Base-by-base conservation (phyloP, 805 yeast genomes). In the Candida chauliodis region DNA sequence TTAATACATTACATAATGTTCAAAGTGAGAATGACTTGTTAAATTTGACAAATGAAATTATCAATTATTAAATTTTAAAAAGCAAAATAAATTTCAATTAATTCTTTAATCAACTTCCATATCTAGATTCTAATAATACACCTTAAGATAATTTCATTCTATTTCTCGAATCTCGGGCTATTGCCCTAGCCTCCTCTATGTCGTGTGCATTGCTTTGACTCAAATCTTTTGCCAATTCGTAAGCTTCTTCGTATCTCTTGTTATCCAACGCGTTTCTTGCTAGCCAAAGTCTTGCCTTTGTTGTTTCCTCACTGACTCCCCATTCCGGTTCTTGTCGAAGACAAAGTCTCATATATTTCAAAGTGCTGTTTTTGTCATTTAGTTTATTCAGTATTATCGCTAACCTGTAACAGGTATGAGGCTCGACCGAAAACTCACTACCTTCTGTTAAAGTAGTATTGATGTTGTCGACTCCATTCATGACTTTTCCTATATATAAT, bases 201-300 rank as follows among this genome's bases (percentile, higher is more conserved):
- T 85, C 95, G 40, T 81, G 87, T 9, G 89, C 82, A n/a, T 84
- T 76, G 20, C 91, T 95, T 38, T 63, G 63, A 33, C 61, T 62
- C 47, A 88, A 71, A 40, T 80, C 85, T 38, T 77, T 75, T 1
- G 95, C 93, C 53, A 83, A 77, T 36, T 72, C 76, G 44, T 80
- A 80, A 0, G 96, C 95, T 39, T 66, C 71, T 34, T 77, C 78
- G 66, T 75, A 89, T 43, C 78, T 76, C 10, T 73, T 66, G 28
- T 61, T 59, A 13, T 67, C 68, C 43, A 81, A 58, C 32, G 88
- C 90, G 46, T 73, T 63, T 36, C 79, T 73, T 1, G 96, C 95
- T 18, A 90, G 62, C 97, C 97, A 90, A 37, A 90, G 63, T 29
- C 93, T 67, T 0, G 96, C 95, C 51, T 81, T 84, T 8, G 84